These are phyloP conservation scores for Pestalotiopsis sp. DNA, from an alignment of 2,329 filamentous ascomycete species.

Conservation along the genomic window DNA sequence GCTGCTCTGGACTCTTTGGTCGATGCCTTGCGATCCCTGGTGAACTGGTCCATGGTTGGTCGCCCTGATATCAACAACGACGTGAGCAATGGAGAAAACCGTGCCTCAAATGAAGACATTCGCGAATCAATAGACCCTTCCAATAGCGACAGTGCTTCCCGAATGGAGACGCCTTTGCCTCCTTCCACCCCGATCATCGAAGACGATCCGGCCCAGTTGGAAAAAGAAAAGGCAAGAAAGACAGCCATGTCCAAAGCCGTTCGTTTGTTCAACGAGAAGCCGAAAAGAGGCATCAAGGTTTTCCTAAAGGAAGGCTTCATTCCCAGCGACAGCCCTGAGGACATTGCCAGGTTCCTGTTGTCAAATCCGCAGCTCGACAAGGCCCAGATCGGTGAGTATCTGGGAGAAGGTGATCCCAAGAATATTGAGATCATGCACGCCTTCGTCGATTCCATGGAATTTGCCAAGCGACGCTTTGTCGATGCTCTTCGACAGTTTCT, in stretches of 20 bases:
- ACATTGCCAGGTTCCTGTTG: conserved; percentile 82
- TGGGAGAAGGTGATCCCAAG: conserved; percentile 89
- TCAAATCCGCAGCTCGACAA: conserved; percentile 87
- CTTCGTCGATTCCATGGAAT: conserved; percentile 95
- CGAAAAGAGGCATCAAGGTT: conserved; percentile 87
- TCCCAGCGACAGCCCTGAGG: conserved; percentile 70
- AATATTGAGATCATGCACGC: conserved; percentile 98
- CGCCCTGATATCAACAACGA: conserved; percentile 61
- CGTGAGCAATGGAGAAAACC: conserved; percentile 48
- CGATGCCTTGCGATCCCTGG: conserved; percentile 82
- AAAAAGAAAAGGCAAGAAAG: conserved; percentile 91
- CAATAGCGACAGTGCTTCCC: conserved; percentile 59
- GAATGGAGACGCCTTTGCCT: conserved; percentile 57
- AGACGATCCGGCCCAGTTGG: conserved; percentile 91
- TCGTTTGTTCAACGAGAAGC: conserved; percentile 95
- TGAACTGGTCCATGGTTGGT: conserved; percentile 79
- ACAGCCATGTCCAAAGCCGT: conserved; percentile 88
- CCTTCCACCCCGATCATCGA: conserved; percentile 72
- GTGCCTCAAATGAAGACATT: conserved; percentile 54
- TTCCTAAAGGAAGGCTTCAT: conserved; percentile 88
- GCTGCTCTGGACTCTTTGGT: conserved; percentile 86
- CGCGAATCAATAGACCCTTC: conserved; percentile 78
- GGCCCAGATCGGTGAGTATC: conserved; percentile 86
- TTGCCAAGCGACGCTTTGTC: conserved; percentile 86
- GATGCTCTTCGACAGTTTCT: conserved; percentile 89